These are phyloP conservation scores for Talaromyces sp. DNA, from an alignment of 2,329 filamentous ascomycete genomes.

Conservation along the genomic window DNA sequence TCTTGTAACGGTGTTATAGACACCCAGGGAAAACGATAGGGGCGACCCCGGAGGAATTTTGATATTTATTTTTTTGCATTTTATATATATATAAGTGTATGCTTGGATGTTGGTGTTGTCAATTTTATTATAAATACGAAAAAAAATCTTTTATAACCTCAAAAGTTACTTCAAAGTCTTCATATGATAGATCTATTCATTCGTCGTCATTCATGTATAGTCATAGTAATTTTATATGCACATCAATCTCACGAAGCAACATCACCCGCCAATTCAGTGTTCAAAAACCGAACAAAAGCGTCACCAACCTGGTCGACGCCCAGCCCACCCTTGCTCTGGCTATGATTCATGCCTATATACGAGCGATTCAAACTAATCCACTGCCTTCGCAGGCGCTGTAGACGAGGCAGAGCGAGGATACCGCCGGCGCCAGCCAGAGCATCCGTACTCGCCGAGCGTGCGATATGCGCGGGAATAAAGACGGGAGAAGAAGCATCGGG, in stretches of 20 bases:
- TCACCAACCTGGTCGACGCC: constrained; percentile 33
- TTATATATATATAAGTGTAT: neutral
- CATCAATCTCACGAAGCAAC: constrained; percentile 5
- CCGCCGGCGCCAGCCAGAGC: constrained; percentile 39
- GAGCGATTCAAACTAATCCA: constrained; percentile 44
- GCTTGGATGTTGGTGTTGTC: neutral
- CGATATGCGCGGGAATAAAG: constrained; percentile 36
- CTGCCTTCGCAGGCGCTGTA: constrained; percentile 42
- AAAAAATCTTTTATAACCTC: neutral
- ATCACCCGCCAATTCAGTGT: constrained; percentile 37
- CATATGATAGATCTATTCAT: neutral
- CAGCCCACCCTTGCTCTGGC: constrained; percentile 28
- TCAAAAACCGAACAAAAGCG: constrained; percentile 45
- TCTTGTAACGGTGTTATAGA: neutral
- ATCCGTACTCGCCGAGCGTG: constrained; percentile 34
- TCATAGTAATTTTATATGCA: neutral
- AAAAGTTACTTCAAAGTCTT: neutral
- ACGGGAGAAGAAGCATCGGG: constrained; percentile 26
- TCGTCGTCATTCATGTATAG: neutral
- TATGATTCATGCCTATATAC: constrained; percentile 34
- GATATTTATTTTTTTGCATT: neutral
- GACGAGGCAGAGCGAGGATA: constrained; percentile 34
- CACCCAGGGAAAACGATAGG: constrained; percentile 2
- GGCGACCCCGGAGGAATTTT: constrained; percentile 13
- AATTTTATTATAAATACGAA: neutral